Conservation (phyloP, 176 grass and related monocot species). For the Paspalum notatum region DNA sequence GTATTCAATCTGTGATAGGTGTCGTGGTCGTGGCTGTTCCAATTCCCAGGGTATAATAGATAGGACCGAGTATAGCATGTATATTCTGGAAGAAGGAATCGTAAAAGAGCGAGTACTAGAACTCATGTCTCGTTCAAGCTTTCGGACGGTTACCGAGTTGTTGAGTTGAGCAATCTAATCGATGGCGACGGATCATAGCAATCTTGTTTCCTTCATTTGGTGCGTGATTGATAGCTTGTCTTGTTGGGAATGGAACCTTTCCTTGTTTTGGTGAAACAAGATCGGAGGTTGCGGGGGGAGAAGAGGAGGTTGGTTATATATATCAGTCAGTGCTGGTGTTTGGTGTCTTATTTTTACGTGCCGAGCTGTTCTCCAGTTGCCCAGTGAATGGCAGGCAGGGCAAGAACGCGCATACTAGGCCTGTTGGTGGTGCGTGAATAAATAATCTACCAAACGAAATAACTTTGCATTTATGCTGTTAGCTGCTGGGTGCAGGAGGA, state of each 20-base stretch:
- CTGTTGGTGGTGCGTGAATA: constrained; percentile 1
- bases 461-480: constrained; percentile 45
- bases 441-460: constrained; percentile 36
- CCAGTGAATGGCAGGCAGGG: neutral
- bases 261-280: neutral
- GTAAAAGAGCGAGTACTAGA: constrained; percentile 26
- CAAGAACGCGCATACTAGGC: neutral
- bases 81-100: constrained; percentile 18
- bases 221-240: constrained; percentile 17
- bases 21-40: neutral
- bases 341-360: neutral
- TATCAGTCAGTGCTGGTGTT: neutral
- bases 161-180: constrained; percentile 36
- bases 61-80: constrained; percentile 29
- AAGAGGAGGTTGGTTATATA: too few species aligned
- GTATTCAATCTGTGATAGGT: neutral
- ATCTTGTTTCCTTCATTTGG: constrained; percentile 22
- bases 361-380: constrained; percentile 15
- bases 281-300: neutral
- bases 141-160: neutral
- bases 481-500: constrained; percentile 28
- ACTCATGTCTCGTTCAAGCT: neutral
- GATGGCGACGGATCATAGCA: neutral
- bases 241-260: constrained; percentile 9
- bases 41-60: constrained; percentile 26